Base-by-base conservation (phyloP, 768 basidiomycete genomes). In the Boletus speciosus region DNA sequence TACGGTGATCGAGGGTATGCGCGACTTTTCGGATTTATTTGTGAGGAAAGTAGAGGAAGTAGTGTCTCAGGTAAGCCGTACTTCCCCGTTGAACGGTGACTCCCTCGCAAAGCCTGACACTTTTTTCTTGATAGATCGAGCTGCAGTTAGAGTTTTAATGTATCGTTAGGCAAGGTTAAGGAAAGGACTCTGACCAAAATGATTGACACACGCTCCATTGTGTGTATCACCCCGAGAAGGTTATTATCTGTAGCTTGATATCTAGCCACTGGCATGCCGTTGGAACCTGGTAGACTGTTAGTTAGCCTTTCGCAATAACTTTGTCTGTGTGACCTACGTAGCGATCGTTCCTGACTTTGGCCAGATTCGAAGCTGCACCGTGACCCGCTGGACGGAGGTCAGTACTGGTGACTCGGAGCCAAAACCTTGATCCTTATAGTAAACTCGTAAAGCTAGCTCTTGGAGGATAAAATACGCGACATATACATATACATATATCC, bases 11-110 rank as follows among this genome's bases (percentile, higher is more conserved):
- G 57, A 40, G 5, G 56, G 47, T 14, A 66, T 64, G 67, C 54
- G 40, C 1, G 57, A 56, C 35, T 48, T 67, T 43, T 19, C 45
- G 1, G 41, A 41, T 0, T 14, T 62, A 7, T 47, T 62, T 8
- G 37, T 21, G 25, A 37, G 23, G 8, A 56, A 60, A 46, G 31
- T 67, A n/a, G 65, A 55, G 15, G 54, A 59, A 9, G 25, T 25
- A 0, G 47, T 61, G 29, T 46, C 52, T 31, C 34, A 41, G 52
- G 66, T 56, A 41, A 36, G 37, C 38, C 16, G 4, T 7, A 4
- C 11, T n/a, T 3, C 0, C 6, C 6, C 19, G 19, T 19, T 19
- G 19, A 40, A 5, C 6, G 1, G 34, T 7, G 16, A 35, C 21
- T 15, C 9, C 6, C 8, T 27, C 5, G 31, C 8, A 4, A 25